Conservation (phyloP, 169 alveolate genomes). For the Eimeria zaria region DNA sequence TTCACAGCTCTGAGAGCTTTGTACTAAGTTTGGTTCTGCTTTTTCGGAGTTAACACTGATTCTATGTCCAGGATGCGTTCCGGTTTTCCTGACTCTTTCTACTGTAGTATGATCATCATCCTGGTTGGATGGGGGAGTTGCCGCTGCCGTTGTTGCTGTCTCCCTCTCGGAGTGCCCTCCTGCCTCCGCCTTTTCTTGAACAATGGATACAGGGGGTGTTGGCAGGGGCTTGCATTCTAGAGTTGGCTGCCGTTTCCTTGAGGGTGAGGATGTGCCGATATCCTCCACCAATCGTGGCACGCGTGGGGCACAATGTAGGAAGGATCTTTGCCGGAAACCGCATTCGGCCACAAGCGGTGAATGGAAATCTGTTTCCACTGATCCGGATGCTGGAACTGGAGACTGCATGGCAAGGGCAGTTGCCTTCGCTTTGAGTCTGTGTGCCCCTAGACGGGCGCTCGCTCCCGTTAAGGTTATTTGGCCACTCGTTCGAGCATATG, state of each 20-base stretch:
- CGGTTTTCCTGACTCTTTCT: neutral
- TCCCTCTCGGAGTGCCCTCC: slow-evolving; percentile 47
- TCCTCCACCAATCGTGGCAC: slow-evolving; percentile 1
- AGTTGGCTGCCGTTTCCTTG: neutral
- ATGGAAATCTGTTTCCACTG: slow-evolving; percentile 3
- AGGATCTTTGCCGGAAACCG: neutral
- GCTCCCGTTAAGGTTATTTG: neutral
- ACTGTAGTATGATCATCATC: neutral
- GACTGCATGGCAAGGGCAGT: neutral
- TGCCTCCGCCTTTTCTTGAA: slow-evolving; percentile 5
- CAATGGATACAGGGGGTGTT: neutral
- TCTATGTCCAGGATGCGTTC: neutral
- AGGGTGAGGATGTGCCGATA: neutral
- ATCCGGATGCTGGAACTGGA: neutral
- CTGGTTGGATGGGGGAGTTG: slow-evolving; percentile 44
- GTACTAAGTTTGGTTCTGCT: neutral
- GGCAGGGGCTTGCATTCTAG: neutral
- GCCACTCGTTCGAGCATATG: neutral
- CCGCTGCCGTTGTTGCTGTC: slow-evolving; percentile 79
- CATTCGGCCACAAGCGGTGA: slow-evolving; percentile 26
- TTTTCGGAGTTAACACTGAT: neutral
- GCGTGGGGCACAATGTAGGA: neutral
- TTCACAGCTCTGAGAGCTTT: neutral
- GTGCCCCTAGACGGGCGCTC: neutral
- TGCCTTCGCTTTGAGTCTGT: neutral